Evolutionary conservation across 2,329 filamentous ascomycete species (phyloP), one percentile per base, ranked within the genome.

Genomic region (Davidsoniella neocaledoniae): DNA sequence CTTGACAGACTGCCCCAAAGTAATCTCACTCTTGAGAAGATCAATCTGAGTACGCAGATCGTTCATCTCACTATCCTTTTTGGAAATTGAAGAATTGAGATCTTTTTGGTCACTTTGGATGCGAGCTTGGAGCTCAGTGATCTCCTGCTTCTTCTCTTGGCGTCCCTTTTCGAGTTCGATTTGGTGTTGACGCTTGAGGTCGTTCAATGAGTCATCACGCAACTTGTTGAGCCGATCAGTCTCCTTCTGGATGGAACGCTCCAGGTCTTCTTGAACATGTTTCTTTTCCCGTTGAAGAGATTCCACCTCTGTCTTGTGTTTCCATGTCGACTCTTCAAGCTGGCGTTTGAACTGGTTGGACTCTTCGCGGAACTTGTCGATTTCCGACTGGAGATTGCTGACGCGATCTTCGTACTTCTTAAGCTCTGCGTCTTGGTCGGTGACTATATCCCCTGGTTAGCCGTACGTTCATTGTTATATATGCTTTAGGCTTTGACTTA

Each of bases 201-300:
- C 73, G 5, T 79, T 75, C 14, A 90, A 59, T 47, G 84, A 80
- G 48, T 85, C 79, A 53, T 77, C 72, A 55, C 90, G 79, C 43
- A 74, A 69, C 50, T 72, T 76, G 12, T 72, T 66, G 38, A 81
- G 58, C 12, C 71, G 68, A 19, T 81, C 75, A 29, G 76, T 62
- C 50, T 84, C 74, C 6, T 71, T 68, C 49, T 68, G 62, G 29
- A 68, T 58, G 48, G 74, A 66, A 51, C 69, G 66, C 52, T 70
- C 65, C 46, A 79, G 59, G 55, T 75, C 68, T 50, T 80, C 70
- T 8, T 75, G 58, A 52, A 79, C 73, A 56, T 73, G 69, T 50
- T 73, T 67, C 58, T 79, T 71, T 47, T 71, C 66, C 39, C 72
- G 68, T 19, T 66, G 61, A 9, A 70, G 58, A 53, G 76, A 73